Conservation (phyloP, 805 yeast genomes). For the Suhomyces prunicola region DNA sequence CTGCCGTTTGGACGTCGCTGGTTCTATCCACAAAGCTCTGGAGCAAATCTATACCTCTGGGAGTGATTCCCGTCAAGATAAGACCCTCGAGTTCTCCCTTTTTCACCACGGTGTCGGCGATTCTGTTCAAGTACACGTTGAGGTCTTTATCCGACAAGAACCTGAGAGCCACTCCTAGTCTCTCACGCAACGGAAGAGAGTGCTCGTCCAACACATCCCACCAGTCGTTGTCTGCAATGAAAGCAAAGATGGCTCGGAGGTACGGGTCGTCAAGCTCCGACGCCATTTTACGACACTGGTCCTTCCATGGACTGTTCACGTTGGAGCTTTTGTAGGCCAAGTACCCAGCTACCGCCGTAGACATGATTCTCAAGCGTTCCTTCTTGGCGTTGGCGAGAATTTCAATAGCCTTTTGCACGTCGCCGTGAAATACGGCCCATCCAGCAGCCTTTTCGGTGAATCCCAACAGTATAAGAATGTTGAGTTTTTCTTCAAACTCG, state of each 20-base stretch:
- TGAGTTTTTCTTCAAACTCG: slow-evolving; percentile 70
- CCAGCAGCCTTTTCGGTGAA: slow-evolving; percentile 90
- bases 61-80: slow-evolving; percentile 88
- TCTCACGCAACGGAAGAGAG: slow-evolving; percentile 80
- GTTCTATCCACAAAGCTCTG: slow-evolving; percentile 88
- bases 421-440: slow-evolving; percentile 94
- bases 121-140: slow-evolving; percentile 62
- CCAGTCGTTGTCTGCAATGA: slow-evolving; percentile 92
- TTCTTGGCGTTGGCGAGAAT: slow-evolving; percentile 73
- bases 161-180: slow-evolving; percentile 86
- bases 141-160: slow-evolving; percentile 79
- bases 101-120: slow-evolving; percentile 66
- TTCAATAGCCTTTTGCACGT: slow-evolving; percentile 74
- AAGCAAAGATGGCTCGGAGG: slow-evolving; percentile 87
- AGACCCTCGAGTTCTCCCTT: slow-evolving; percentile 90
- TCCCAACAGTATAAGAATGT: slow-evolving; percentile 53
- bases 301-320: slow-evolving; percentile 82
- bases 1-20: slow-evolving; percentile 88
- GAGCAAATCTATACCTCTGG: slow-evolving; percentile 72
- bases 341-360: slow-evolving; percentile 92
- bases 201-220: slow-evolving; percentile 91
- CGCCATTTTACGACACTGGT: slow-evolving; percentile 84
- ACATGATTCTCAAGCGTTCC: slow-evolving; percentile 71
- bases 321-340: slow-evolving; percentile 57
- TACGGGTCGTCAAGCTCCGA: slow-evolving; percentile 89